Conservation (phyloP, 2,329 filamentous ascomycete species). For the Monosporascus sp. region DNA sequence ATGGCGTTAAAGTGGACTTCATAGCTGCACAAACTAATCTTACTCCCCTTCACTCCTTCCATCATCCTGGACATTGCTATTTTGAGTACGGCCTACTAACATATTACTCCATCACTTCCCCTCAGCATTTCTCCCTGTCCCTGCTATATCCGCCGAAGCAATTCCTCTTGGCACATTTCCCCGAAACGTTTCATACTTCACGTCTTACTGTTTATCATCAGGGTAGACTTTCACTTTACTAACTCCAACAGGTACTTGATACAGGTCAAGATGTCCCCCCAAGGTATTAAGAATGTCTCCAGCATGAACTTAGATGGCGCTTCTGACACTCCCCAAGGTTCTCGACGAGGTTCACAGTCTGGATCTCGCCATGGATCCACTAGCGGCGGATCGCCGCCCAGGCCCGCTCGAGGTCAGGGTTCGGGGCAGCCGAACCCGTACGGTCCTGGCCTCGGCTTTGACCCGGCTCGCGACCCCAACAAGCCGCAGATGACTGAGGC, state of each 20-base stretch:
- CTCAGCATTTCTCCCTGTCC: too few relatives aligned
- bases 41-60: too few relatives aligned
- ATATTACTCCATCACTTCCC: too few relatives aligned
- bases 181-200: too few relatives aligned
- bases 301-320: conserved; percentile 14
- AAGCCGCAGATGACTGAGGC: conserved; percentile 18
- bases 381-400: neutral
- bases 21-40: too few relatives aligned
- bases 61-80: too few relatives aligned
- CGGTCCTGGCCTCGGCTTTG: conserved; percentile 4
- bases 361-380: conserved; percentile 5
- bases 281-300: conserved; percentile 6
- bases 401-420: neutral
- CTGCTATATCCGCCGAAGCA: neutral
- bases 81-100: too few relatives aligned
- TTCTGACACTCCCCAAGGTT: conserved; percentile 11
- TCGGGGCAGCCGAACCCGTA: conserved; percentile 3
- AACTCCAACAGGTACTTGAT: too few relatives aligned
- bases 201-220: neutral
- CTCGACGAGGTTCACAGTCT: conserved; percentile 8
- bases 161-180: neutral
- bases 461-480: conserved; percentile 17
- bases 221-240: neutral
- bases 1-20: too few relatives aligned
- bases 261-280: neutral